These are phyloP conservation scores for Pestalotiopsis sp. DNA, from an alignment of 2,329 filamentous ascomycete genomes.

Conservation along the genomic window DNA sequence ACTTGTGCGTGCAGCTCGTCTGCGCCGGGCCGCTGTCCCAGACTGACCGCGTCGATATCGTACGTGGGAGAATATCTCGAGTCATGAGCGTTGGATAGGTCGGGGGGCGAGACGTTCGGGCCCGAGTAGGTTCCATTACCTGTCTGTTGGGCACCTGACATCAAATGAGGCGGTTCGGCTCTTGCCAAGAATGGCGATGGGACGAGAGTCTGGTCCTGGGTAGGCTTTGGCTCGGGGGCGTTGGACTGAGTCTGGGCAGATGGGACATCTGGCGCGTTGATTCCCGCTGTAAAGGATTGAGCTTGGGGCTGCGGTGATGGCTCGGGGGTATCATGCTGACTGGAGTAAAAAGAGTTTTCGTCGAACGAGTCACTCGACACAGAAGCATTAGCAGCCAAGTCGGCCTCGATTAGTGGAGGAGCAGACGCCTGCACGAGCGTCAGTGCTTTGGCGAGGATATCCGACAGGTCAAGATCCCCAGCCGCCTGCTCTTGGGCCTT, in stretches of 20 bases:
- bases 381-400: slow-evolving; percentile 57
- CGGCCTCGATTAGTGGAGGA: slow-evolving; percentile 58
- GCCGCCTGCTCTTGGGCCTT: slow-evolving; percentile 54
- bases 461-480: slow-evolving; percentile 66
- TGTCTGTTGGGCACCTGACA: slow-evolving; percentile 16
- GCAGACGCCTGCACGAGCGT: slow-evolving; percentile 71
- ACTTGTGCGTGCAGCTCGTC: slow-evolving; percentile 27
- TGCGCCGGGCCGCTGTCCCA: slow-evolving; percentile 14
- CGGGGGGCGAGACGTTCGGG: slow-evolving; percentile 7
- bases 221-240: slow-evolving; percentile 5
- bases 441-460: slow-evolving; percentile 72
- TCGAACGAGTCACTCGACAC: slow-evolving; percentile 80
- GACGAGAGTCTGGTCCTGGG: slow-evolving; percentile 14
- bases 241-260: slow-evolving; percentile 34
- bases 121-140: slow-evolving; percentile 11
- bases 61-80: slow-evolving; percentile 10
- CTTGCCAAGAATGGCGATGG: slow-evolving; percentile 6
- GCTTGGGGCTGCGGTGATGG: slow-evolving; percentile 48
- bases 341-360: slow-evolving; percentile 95
- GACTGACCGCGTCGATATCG: background rate
- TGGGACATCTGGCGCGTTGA: slow-evolving; percentile 38
- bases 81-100: slow-evolving; percentile 14
- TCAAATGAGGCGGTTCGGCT: slow-evolving; percentile 12
- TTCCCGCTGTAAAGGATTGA: slow-evolving; percentile 47
- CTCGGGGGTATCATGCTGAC: slow-evolving; percentile 79